Evolutionary conservation across 2,329 filamentous ascomycete species (phyloP), one percentile per base, ranked within the genome.

Genomic region (Delphinella strobiligena): DNA sequence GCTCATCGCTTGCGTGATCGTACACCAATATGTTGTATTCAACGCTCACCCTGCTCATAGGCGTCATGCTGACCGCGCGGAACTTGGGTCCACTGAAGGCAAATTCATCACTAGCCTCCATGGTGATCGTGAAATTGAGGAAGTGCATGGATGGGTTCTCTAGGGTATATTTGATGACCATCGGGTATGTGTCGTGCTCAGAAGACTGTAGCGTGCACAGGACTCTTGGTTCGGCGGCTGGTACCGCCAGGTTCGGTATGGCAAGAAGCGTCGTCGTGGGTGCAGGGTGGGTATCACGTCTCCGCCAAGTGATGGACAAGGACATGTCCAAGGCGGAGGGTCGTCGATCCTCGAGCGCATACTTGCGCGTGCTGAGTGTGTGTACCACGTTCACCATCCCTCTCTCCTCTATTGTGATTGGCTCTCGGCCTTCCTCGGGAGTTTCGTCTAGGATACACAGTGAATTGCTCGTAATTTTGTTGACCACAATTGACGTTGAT

Each of bases 101-200:
- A 61, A 96, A 96, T 38, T 86, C 75, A 47, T 93, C 86, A 55
- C 78, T 89, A 2, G 87, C 82, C 50, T 98, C 89, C 87, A 98
- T 93, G 18, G 71, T 78, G 36, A 96, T 61, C 19, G 84, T 87
- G 61, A 98, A 98, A 0, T 88, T 94, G 36, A 98, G 73, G 61
- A 94, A 93, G 59, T 98, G 91, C 57, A 79, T 82, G 0, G 89
- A 95, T 0, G 88, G 83, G 56, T 98, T 98, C 62, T 98, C 91
- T 41, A 98, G 77, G 3, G 78, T 85, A 55, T 82, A 82, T 2
- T 41, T 44, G 36, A 74, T 60, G 29, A 30, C 37, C 16, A 39
- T 27, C 5, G 36, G 32, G 19, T 40, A 36, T 5, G 19, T 17
- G n/a, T 45, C 19, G 1, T 44, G 30, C 10, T 27, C 31, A 24